These are phyloP conservation scores for Xylariaceae sp. DNA, from an alignment of 2,329 filamentous ascomycete species.

Conservation along the genomic window DNA sequence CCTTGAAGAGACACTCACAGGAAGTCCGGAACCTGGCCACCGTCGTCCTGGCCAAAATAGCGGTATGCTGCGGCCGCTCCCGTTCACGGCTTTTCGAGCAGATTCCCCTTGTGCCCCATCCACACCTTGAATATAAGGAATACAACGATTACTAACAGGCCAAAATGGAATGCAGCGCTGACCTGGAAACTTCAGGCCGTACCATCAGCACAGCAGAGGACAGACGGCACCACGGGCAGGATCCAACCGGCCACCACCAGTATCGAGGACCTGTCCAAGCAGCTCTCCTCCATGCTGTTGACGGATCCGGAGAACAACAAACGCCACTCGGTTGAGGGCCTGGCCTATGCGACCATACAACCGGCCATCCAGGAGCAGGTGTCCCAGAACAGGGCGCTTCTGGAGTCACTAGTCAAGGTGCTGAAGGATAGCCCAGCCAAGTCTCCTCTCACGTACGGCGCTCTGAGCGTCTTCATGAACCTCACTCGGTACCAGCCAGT, in stretches of 20 bases:
- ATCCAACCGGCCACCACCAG: constrained; percentile 49
- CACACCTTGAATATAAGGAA: no score
- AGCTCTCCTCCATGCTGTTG: constrained; percentile 60
- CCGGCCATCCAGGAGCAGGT: constrained; percentile 79
- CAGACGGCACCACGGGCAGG: constrained; percentile 31
- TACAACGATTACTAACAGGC: no score
- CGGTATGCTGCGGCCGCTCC: no score
- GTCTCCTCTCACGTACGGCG: constrained; percentile 73
- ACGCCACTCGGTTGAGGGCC: constrained; percentile 74
- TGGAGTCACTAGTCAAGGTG: constrained; percentile 61
- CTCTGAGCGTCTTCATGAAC: constrained; percentile 77
- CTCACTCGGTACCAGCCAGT: constrained; percentile 72
- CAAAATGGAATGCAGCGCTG: constrained; percentile 20
- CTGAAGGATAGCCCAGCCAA: constrained; percentile 52
- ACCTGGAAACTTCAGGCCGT: constrained; percentile 43
- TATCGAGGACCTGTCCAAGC: constrained; percentile 57
- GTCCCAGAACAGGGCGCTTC: constrained; percentile 57
- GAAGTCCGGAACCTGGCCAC: constrained; percentile 60
- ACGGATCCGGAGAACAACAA: constrained; percentile 48
- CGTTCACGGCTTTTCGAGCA: no score
- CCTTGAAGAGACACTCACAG: constrained; percentile 53
- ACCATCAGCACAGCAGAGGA: constrained; percentile 33
- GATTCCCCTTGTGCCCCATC: no score
- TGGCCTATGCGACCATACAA: constrained; percentile 86
- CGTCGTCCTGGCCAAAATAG: constrained; percentile 67